phyloP scores from a whole-genome alignment of 2,329 filamentous ascomycete genomes.

The Nannizziopsis arthrosporioides region DNA sequence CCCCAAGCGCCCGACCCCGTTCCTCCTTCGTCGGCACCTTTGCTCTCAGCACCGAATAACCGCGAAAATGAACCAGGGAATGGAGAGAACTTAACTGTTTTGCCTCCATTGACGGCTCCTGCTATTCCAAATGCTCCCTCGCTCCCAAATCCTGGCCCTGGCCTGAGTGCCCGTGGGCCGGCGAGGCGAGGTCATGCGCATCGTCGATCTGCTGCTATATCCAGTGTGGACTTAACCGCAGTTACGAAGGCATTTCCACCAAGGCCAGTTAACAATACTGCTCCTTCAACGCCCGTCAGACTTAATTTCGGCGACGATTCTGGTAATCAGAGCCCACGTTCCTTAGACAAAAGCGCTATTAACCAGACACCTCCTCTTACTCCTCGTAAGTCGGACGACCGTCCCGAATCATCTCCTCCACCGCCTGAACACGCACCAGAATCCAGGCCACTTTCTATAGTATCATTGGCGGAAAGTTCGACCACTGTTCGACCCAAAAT shows the following conservation, averaged over 20 bases:
- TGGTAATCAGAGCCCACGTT: constrained; percentile 26
- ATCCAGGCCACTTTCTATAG: constrained; percentile 72
- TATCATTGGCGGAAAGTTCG: constrained; percentile 70
- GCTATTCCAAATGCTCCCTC: constrained; percentile 24
- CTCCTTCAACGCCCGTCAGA: constrained; percentile 39
- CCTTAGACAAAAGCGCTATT: constrained; percentile 21
- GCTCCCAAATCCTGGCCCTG: constrained; percentile 25
- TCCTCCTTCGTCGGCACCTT: background rate
- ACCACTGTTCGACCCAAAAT: constrained; percentile 57
- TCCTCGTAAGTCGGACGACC: constrained; percentile 19
- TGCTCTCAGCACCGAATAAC: background rate
- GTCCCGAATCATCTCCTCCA: background rate
- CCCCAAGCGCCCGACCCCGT: constrained; percentile 24
- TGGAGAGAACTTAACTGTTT: constrained; percentile 22
- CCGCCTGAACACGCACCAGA: constrained; percentile 24
- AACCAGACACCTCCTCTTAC: constrained; percentile 27
- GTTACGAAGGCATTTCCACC: constrained; percentile 37
- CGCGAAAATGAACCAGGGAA: constrained; percentile 43
- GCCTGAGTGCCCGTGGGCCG: constrained; percentile 36
- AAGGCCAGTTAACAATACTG: constrained; percentile 46
- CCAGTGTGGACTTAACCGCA: constrained; percentile 62
- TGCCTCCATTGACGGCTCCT: constrained; percentile 38
- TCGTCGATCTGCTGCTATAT: constrained; percentile 65
- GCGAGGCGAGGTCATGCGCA: constrained; percentile 62
- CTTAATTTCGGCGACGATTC: constrained; percentile 23